Evolutionary conservation across 345 rosid species (phyloP).

Genomic region (Draba incana): DNA sequence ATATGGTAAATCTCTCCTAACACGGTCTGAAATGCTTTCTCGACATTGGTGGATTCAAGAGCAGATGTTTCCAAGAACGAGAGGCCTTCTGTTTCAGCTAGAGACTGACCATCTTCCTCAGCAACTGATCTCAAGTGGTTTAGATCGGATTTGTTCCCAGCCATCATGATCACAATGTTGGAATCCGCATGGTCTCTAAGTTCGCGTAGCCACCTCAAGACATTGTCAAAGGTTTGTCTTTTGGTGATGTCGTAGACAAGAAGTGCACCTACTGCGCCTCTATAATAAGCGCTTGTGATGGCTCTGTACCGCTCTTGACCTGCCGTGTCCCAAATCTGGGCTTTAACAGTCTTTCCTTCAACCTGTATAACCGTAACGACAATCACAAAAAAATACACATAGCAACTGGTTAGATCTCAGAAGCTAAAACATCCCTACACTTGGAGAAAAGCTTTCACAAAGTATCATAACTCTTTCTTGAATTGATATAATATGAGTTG

Average conservation of each 20-base stretch:
- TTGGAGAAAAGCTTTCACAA: not conserved
- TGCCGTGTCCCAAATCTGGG: constrained; percentile 82
- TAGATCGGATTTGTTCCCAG: constrained; percentile 68
- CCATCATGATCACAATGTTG: constrained; percentile 80
- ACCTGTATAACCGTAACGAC: constrained; percentile 48
- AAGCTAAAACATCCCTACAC: not conserved
- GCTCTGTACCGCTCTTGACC: constrained; percentile 84
- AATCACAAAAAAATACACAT: not conserved
- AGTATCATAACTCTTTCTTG: not conserved
- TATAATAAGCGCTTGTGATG: constrained; percentile 69
- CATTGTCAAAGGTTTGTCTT: constrained; percentile 73
- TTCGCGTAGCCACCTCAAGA: constrained; percentile 68
- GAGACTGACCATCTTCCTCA: constrained; percentile 54
- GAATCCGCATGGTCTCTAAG: constrained; percentile 74
- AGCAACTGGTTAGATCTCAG: constrained; percentile 1
- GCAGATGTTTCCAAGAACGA: constrained; percentile 78
- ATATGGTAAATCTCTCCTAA: constrained; percentile 66
- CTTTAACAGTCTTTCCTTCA: constrained; percentile 77
- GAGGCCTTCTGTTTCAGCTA: constrained; percentile 72
- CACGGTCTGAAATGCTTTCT: constrained; percentile 69
- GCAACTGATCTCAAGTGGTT: constrained; percentile 68
- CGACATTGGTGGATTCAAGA: constrained; percentile 65
- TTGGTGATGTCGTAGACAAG: constrained; percentile 79
- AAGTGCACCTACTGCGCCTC: constrained; percentile 79
- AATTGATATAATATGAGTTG: constrained; percentile 9